Evolutionary conservation across 169 alveolate genomes (phyloP), one percentile per base, ranked within the genome.

Genomic region (Amoebophrya sp.): DNA sequence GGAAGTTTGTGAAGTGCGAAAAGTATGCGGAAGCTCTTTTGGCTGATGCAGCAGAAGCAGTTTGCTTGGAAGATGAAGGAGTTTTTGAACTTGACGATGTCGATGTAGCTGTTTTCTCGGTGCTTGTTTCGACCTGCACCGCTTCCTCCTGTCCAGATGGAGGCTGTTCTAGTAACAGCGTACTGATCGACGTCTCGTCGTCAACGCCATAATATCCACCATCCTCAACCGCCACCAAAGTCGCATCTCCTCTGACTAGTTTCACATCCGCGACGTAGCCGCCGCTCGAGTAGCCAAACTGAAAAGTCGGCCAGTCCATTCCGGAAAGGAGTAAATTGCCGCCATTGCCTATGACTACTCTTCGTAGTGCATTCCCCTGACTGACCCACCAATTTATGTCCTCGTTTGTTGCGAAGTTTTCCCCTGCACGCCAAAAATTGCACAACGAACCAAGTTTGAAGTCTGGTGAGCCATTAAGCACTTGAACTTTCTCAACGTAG

Each of bases 241-340:
- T n/a, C n/a, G n/a, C n/a, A 18, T 47, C 83, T 26, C 2, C n/a
- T 26, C 83, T 36, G 36, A 65, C 83, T 1, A 12, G 39, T 65
- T n/a, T n/a, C n/a, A 65, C 83, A 26, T 65, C 83, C 83, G 83
- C 83, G 33, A 65, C 36, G 83, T 26, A 65, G 33, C 83, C 83
- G 12, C 83, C 83, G 83, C 83, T 65, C 2, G 33, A 1, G 83
- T 12, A 65, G 83, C 83, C 83, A 26, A 65, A 65, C 3, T 65
- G 18, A 36, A 65, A 65, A 36, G 39, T 65, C 36, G 83, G 36
- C 83, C 83, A 65, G 83, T 65, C 83, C 83, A 65, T 65, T 29
- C 83, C 83, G 83, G 83, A 65, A 6, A 65, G 26, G 26, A 12
- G 26, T 26, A 65, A 18, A 26, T 18, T 65, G 2, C 83, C 83